Evolutionary conservation across 2,329 filamentous ascomycete species (phyloP).

Genomic region (Calycina herbarum): DNA sequence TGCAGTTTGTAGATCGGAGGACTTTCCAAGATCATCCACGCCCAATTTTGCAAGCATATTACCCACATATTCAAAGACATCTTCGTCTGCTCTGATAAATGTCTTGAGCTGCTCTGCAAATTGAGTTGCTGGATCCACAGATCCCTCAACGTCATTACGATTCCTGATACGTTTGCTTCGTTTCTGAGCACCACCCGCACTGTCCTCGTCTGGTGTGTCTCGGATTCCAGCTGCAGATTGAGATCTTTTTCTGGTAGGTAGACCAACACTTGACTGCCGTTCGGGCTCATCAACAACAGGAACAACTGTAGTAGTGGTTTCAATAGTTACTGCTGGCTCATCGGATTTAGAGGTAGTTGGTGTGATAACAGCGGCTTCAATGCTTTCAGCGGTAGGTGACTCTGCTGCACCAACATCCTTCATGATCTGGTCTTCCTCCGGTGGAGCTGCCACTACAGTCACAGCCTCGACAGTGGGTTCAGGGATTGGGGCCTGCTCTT

Average conservation of each 20-base stretch:
- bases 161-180: constrained; percentile 66
- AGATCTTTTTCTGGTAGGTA: constrained; percentile 56
- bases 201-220: constrained; percentile 58
- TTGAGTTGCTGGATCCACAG: constrained; percentile 51
- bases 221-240: constrained; percentile 61
- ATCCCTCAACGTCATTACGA: constrained; percentile 54
- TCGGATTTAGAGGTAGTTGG: constrained; percentile 23
- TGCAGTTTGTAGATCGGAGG: constrained; percentile 31
- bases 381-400: constrained; percentile 27
- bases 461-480: constrained; percentile 4
- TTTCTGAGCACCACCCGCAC: constrained; percentile 50
- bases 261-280: constrained; percentile 20
- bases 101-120: constrained; percentile 54
- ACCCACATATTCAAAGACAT: constrained; percentile 35
- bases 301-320: constrained; percentile 27
- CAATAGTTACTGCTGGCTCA: constrained; percentile 23
- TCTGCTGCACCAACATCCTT: constrained; percentile 29
- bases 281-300: constrained; percentile 26
- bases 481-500: constrained; percentile 11
- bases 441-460: background rate
- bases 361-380: constrained; percentile 21
- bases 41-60: constrained; percentile 32
- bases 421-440: constrained; percentile 31
- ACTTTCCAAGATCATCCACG: constrained; percentile 35
- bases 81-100: constrained; percentile 33